Evolutionary conservation across 768 basidiomycete genomes (phyloP), one percentile per base, ranked within the genome.

Genomic region (Hygrophoropsis aurantiaca): DNA sequence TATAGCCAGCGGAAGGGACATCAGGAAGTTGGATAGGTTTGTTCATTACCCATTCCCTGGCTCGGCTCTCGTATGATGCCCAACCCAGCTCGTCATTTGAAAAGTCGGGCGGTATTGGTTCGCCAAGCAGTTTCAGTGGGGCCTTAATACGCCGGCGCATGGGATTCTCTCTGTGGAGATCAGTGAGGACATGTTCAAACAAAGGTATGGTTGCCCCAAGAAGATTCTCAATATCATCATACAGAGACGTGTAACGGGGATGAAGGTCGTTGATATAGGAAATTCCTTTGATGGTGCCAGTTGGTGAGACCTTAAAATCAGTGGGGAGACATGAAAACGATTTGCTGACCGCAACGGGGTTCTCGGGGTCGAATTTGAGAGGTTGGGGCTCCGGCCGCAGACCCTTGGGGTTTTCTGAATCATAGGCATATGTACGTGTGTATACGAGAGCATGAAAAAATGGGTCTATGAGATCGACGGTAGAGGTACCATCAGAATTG

Each of bases 241-340:
- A 74, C 11, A 72, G 57, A 15, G 50, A 21, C 13, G 33, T 36
- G 44, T 69, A 52, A 4, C 56, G 51, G 5, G 71, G 74, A 48
- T 78, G 59, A 18, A 82, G 58, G 47, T 79, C 77, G 58, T 80
- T 80, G 65, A 82, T 79, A 58, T 81, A 81, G 3, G 77, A 75
- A 8, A 63, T 50, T 42, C 77, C 71, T 47, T 59, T 60, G 2
- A 59, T 58, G 4, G 44, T 42, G 11, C 66, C 64, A 10, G 62
- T 42, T 5, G 58, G 36, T 10, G 71, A 68, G 11, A 79, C 57
- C 33, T 50, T 58, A 16, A 76, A 67, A 26, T 73, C 66, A 5
- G 77, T 68, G 13, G 79, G 79, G n/a, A 81, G 63, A 32, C 70
- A 59, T 5, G 73, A 61, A 50, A 71, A 75, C 6, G 58, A 37